A percentile compares a stretch with the other conserved stretches of the same genome.
These are phyloP conservation scores for Fusarium nygamai DNA, from an alignment of 2,329 filamentous ascomycete species.

Conservation along the genomic window DNA sequence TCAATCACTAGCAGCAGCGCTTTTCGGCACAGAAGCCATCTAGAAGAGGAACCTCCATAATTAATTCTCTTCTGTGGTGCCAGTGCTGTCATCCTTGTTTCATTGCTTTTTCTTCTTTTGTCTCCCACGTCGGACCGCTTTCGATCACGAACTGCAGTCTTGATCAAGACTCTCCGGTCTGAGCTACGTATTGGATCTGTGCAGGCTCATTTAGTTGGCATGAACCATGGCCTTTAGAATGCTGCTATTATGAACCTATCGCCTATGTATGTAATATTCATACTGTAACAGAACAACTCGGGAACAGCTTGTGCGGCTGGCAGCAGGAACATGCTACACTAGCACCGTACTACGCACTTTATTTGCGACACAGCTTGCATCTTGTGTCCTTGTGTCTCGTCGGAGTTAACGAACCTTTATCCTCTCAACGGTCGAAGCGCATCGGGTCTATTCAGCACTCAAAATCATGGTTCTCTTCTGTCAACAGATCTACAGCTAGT, in stretches of 20 bases:
- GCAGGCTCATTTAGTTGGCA: background rate
- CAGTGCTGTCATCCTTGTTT: slow-evolving; percentile 18
- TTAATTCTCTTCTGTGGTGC: slow-evolving; percentile 6
- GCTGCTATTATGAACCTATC: background rate
- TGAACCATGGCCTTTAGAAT: background rate
- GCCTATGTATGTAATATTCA: background rate
- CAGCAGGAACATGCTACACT: slow-evolving; percentile 14
- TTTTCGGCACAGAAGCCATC: slow-evolving; percentile 37
- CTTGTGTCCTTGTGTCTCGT: slow-evolving; percentile 1
- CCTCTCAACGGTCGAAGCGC: background rate
- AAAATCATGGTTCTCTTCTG: background rate
- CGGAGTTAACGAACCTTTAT: slow-evolving; percentile 3
- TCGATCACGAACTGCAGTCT: slow-evolving; percentile 21
- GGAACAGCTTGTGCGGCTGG: background rate
- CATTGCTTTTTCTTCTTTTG: slow-evolving; percentile 33
- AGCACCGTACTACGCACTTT: slow-evolving; percentile 1
- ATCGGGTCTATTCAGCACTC: background rate
- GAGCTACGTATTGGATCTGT: background rate
- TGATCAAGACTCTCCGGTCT: slow-evolving; percentile 7
- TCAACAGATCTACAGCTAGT: slow-evolving; percentile 11
- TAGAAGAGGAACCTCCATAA: slow-evolving; percentile 35
- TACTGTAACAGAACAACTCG: background rate
- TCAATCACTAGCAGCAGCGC: slow-evolving; percentile 21
- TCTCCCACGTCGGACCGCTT: slow-evolving; percentile 18
- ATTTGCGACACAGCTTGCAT: slow-evolving; percentile 10